These are phyloP conservation scores for Colletotrichum noveboracense DNA, from an alignment of 2,329 filamentous ascomycete genomes.

Conservation along the genomic window DNA sequence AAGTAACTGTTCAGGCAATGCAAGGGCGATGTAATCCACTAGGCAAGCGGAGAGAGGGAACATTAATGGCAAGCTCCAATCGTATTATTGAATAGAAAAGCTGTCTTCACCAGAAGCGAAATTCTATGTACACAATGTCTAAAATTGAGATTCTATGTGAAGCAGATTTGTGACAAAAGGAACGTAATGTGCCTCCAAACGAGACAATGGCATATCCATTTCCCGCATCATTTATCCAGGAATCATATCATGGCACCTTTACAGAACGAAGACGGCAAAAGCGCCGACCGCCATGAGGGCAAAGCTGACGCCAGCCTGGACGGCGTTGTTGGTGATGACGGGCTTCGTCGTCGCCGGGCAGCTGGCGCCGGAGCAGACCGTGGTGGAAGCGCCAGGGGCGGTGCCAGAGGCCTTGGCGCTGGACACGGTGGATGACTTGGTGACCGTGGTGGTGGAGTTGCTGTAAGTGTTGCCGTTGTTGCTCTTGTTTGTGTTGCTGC, in stretches of 20 bases:
- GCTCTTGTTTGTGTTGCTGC: not conserved
- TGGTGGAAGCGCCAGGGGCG: not conserved
- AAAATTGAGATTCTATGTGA: not conserved
- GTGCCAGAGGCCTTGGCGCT: conserved; percentile 11
- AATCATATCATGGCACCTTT: not conserved
- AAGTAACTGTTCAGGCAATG: not conserved
- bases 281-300: conserved; percentile 7
- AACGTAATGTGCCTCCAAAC: not conserved
- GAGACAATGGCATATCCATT: not conserved
- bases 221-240: not conserved
- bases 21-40: not conserved
- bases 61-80: not conserved
- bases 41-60: not conserved
- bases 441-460: not conserved
- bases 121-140: not conserved
- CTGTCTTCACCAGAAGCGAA: not conserved
- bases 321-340: conserved; percentile 11
- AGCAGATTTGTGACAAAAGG: not conserved
- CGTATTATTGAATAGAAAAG: not conserved
- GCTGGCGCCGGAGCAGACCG: not conserved
- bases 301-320: conserved; percentile 11
- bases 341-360: not conserved
- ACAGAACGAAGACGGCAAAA: not conserved
- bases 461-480: not conserved
- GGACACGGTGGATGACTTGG: not conserved